A percentile compares a stretch with the other conserved stretches of the same genome.
phyloP scores from a whole-genome alignment of 2,329 filamentous ascomycete species.

The Botrytis porri region DNA sequence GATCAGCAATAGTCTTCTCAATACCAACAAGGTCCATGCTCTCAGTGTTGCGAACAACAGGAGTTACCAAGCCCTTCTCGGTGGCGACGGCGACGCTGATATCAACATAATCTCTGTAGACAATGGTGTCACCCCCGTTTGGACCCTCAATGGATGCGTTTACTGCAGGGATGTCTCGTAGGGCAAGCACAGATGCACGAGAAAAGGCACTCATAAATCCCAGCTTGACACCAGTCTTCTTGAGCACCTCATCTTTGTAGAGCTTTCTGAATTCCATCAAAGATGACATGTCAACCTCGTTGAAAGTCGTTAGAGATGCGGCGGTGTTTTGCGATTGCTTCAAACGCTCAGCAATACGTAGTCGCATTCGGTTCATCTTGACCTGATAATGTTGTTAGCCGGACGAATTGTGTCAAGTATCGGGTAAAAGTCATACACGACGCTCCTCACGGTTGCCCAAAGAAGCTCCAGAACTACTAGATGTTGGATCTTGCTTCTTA shows the following conservation, averaged over 20 bases:
- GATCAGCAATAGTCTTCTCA: conserved; percentile 85
- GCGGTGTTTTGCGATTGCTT: conserved; percentile 99
- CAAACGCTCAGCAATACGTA: conserved; percentile 92
- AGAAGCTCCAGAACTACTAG: conserved; percentile 38
- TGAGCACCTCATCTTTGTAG: conserved; percentile 94
- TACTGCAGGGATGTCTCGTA: conserved; percentile 90
- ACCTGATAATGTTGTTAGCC: conserved; percentile 54
- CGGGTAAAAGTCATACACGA: conserved; percentile 57
- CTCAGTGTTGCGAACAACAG: conserved; percentile 92
- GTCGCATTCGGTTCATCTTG: conserved; percentile 99
- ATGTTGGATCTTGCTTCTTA: conserved; percentile 38
- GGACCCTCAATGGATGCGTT: conserved; percentile 97
- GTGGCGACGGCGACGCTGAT: conserved; percentile 96
- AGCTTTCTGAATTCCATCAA: conserved; percentile 96
- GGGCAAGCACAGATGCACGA: conserved; percentile 82
- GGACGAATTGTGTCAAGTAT: neutral
- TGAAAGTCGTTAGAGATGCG: conserved; percentile 95
- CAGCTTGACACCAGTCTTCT: conserved; percentile 95
- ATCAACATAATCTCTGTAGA: conserved; percentile 97
- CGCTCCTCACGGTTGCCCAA: conserved; percentile 81
- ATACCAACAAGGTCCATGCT: conserved; percentile 82
- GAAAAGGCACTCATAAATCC: conserved; percentile 99
- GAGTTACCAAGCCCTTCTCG: conserved; percentile 94
- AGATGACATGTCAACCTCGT: conserved; percentile 98
- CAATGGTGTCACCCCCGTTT: conserved; percentile 92